phyloP scores from a whole-genome alignment of 345 rosid genomes.

The Aquilaria yunnanensis region DNA sequence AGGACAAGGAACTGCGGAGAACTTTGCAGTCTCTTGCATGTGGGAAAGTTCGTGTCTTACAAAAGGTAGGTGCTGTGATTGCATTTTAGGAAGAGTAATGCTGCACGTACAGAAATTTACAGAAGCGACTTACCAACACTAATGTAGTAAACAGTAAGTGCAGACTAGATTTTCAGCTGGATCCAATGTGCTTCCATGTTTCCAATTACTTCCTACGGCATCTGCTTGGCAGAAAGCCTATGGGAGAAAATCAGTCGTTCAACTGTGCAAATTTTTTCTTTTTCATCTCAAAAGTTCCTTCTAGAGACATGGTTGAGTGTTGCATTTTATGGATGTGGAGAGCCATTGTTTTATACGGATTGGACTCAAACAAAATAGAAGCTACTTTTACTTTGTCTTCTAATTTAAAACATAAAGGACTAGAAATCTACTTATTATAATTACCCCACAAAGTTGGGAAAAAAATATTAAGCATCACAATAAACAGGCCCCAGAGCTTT shows the following conservation, averaged over 20 bases:
- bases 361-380: too few species aligned
- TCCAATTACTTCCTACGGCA: neutral
- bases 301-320: too few species aligned
- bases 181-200: neutral
- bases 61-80: slow-evolving; percentile 39
- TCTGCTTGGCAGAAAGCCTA: neutral
- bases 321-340: too few species aligned
- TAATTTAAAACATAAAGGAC: too few species aligned
- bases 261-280: too few species aligned
- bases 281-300: too few species aligned
- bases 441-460: too few species aligned
- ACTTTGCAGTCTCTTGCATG: slow-evolving; percentile 98
- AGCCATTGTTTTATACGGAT: too few species aligned
- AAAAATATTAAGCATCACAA: too few species aligned
- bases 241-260: too few species aligned
- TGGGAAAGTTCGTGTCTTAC: slow-evolving; percentile 93
- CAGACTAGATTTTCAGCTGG: neutral
- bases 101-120: neutral
- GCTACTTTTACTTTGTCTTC: too few species aligned
- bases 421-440: too few species aligned
- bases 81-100: slow-evolving; percentile 1
- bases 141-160: neutral
- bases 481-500: neutral
- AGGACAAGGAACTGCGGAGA: slow-evolving; percentile 91
- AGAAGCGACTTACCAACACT: neutral